Conservation (phyloP, 371 early-diverging fungal species). For the Quaeritorhiza haematococci region DNA sequence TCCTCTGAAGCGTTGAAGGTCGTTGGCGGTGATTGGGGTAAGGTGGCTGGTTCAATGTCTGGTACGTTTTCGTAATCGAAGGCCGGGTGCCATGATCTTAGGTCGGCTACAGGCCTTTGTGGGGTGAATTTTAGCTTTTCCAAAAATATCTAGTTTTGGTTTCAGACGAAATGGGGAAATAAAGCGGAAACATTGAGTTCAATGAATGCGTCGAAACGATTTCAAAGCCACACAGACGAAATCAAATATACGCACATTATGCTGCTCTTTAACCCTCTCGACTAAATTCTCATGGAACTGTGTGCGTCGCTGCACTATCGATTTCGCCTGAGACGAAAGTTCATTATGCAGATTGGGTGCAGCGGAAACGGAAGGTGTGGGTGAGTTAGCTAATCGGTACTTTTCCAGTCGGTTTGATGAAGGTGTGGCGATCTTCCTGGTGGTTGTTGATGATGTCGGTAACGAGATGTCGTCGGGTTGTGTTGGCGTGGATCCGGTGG, state of each 20-base stretch:
- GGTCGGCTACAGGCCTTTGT: neutral
- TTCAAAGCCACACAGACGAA: neutral
- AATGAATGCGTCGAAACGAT: neutral
- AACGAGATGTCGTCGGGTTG: neutral
- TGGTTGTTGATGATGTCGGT: too few species aligned
- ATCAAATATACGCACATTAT: neutral
- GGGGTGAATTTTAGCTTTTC: neutral
- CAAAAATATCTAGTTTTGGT: neutral
- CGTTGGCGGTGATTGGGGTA: neutral
- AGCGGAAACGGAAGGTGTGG: too few species aligned
- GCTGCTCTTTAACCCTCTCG: neutral
- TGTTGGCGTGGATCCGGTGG: neutral
- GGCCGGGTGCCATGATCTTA: neutral
- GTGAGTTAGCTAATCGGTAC: too few species aligned
- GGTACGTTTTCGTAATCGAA: neutral
- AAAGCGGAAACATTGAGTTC: neutral
- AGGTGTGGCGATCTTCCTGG: too few species aligned
- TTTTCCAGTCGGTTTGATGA: too few species aligned
- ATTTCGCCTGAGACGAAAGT: too few species aligned
- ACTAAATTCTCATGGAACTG: neutral
- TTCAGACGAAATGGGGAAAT: neutral
- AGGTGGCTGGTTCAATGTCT: neutral
- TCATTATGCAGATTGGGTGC: too few species aligned
- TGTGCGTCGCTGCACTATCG: neutral
- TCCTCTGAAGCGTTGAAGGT: neutral